phyloP scores from a whole-genome alignment of 331 rosid species.

The Rosa hybrid region DNA sequence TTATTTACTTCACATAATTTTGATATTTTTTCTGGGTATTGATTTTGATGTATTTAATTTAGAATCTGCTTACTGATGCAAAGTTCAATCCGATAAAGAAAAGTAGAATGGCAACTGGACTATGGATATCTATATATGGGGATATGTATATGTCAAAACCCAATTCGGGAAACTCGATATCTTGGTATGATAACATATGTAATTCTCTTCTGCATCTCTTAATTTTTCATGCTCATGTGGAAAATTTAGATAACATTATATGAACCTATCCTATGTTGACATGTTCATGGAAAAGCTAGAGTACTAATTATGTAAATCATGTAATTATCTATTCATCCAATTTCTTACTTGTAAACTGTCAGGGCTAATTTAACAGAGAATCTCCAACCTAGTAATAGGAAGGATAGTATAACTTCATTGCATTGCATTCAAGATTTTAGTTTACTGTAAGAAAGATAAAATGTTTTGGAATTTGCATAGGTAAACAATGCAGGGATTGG shows the following conservation, averaged over 20 bases:
- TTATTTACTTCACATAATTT: no score
- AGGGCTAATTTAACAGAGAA: background rate
- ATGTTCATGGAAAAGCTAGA: background rate
- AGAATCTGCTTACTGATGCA: no score
- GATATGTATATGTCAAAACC: slow-evolving; percentile 27
- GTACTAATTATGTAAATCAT: no score
- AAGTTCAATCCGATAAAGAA: no score
- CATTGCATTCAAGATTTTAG: background rate
- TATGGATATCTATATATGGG: no score
- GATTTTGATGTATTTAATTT: no score
- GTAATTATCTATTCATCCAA: no score
- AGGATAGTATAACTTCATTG: background rate
- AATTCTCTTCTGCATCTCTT: background rate
- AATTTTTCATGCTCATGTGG: background rate
- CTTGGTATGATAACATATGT: slow-evolving; percentile 28
- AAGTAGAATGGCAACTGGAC: no score
- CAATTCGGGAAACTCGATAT: slow-evolving; percentile 59
- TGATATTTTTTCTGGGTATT: no score
- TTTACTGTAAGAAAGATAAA: background rate
- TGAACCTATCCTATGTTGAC: background rate
- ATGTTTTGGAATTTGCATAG: slow-evolving; percentile 12
- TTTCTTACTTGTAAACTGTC: background rate
- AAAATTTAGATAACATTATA: no score
- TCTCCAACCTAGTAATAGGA: background rate
- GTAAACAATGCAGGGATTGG: slow-evolving; percentile 66